A percentile compares a stretch with the other conserved stretches of the same genome.
Evolutionary conservation across 1,139 yeast species (phyloP).

Genomic region (Saccharomyces hybrid): DNA sequence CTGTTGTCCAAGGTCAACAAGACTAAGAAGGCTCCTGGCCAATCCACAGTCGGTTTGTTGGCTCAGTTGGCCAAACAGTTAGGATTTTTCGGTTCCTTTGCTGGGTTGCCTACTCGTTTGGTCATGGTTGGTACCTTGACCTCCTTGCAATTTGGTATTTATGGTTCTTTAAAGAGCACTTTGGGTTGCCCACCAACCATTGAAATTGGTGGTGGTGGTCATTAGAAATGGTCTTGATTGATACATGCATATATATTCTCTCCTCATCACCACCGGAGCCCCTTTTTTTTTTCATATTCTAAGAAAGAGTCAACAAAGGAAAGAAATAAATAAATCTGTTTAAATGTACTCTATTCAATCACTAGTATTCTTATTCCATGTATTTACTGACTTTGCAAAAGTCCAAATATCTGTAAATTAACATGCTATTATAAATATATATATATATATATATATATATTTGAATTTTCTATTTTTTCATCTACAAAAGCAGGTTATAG

Average conservation of each 20-base stretch:
- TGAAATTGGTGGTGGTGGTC: slow-evolving; percentile 44
- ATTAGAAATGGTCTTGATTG: slow-evolving; percentile 22
- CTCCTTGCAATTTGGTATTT: slow-evolving; percentile 81
- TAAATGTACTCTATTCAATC: background rate
- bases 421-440: background rate
- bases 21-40: slow-evolving; percentile 90
- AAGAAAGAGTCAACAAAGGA: background rate
- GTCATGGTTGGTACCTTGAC: slow-evolving; percentile 89
- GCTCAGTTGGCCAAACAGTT: slow-evolving; percentile 75
- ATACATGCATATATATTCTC: background rate
- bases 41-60: slow-evolving; percentile 73
- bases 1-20: slow-evolving; percentile 84
- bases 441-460: background rate
- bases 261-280: background rate
- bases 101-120: slow-evolving; percentile 87
- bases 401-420: background rate
- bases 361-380: background rate
- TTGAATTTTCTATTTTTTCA: background rate
- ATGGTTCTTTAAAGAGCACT: slow-evolving; percentile 70
- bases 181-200: slow-evolving; percentile 75
- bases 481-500: too few species aligned
- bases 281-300: background rate
- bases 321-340: background rate
- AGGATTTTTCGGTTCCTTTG: slow-evolving; percentile 77
- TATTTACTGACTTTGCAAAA: background rate